Evolutionary conservation across 148 eudicot species (phyloP).

Genomic region (Camellia japonica): DNA sequence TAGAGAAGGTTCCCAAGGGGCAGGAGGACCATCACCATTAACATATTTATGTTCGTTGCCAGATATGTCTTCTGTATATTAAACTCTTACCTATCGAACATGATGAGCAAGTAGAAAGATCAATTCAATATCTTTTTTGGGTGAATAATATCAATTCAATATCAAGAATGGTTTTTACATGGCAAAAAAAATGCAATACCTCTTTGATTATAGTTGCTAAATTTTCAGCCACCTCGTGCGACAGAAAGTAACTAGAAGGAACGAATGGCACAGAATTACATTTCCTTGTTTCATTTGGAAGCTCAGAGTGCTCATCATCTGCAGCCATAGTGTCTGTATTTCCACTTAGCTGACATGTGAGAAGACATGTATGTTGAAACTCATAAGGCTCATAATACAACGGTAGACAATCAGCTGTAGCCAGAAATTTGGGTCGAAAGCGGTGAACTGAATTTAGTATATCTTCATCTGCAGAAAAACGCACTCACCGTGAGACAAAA

Average conservation of each 20-base stretch:
- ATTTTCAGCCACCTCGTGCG: constrained; percentile 51
- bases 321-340: constrained; percentile 31
- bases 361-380: constrained; percentile 58
- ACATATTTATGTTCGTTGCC: constrained; percentile 25
- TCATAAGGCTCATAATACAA: constrained; percentile 57
- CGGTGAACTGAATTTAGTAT: constrained; percentile 65
- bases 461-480: constrained; percentile 68
- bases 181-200: constrained; percentile 39
- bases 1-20: constrained; percentile 38
- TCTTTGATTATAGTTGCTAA: constrained; percentile 64
- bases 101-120: constrained; percentile 15
- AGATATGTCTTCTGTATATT: constrained; percentile 35
- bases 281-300: constrained; percentile 30
- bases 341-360: constrained; percentile 33
- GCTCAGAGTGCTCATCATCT: constrained; percentile 36
- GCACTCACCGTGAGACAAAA: constrained; percentile 4
- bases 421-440: constrained; percentile 69
- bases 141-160: no score
- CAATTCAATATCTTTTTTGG: not conserved
- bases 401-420: constrained; percentile 52
- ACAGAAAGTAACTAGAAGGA: constrained; percentile 38
- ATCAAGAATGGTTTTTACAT: constrained; percentile 10
- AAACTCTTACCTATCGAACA: constrained; percentile 56
- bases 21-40: constrained; percentile 19
- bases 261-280: constrained; percentile 75